Evolutionary conservation across 345 rosid genomes (phyloP).

Genomic region (Hirschfeldia incana): DNA sequence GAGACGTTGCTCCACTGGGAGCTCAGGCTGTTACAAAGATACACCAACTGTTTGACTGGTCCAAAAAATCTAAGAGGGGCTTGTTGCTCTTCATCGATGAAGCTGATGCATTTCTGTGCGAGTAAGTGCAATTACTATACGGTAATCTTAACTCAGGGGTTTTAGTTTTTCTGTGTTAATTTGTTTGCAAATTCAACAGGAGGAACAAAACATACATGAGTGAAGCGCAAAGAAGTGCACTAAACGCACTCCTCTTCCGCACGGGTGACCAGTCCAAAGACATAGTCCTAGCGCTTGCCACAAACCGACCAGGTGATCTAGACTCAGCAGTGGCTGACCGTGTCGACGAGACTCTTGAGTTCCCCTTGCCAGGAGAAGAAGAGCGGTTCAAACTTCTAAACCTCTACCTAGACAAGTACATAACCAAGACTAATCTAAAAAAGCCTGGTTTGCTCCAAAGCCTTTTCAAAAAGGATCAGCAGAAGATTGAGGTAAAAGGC

Average conservation of each 20-base stretch:
- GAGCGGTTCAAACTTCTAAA: conserved; percentile 86
- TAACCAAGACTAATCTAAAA: conserved; percentile 63
- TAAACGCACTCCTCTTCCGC: conserved; percentile 89
- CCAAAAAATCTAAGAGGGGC: conserved; percentile 88
- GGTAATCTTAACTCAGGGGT: neutral
- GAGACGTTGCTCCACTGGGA: conserved; percentile 97
- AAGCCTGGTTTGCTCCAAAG: conserved; percentile 54
- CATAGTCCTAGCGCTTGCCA: conserved; percentile 90
- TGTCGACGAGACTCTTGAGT: conserved; percentile 88
- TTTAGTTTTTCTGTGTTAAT: conserved; percentile 9
- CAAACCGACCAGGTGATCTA: conserved; percentile 95
- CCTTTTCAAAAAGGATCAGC: conserved; percentile 56
- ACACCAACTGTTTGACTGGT: conserved; percentile 95
- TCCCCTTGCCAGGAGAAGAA: conserved; percentile 80
- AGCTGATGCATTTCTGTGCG: conserved; percentile 98
- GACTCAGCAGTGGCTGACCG: conserved; percentile 95
- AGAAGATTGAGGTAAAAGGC: conserved; percentile 81
- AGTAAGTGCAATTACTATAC: conserved; percentile 56
- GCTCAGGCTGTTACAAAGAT: conserved; percentile 98
- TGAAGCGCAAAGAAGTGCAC: conserved; percentile 96
- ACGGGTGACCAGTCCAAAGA: conserved; percentile 98
- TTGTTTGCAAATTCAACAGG: conserved; percentile 45
- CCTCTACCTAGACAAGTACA: conserved; percentile 86
- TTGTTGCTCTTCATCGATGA: conserved; percentile 90
- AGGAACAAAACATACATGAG: conserved; percentile 96